Conservation (phyloP, 2,329 filamentous ascomycete species). For the Botrytis tulipae region DNA sequence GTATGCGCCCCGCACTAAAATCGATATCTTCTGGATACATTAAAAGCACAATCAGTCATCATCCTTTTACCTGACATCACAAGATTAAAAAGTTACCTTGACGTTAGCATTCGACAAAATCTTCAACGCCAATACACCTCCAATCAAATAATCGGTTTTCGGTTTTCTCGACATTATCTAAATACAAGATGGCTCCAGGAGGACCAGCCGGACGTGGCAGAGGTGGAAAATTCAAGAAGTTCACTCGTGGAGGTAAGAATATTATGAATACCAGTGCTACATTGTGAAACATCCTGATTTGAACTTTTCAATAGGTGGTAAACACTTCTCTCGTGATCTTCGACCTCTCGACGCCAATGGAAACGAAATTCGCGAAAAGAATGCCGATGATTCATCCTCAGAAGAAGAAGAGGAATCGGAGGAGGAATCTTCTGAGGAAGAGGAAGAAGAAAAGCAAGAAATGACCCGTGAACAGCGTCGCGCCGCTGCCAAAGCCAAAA, state of each 20-base stretch:
- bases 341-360: slow-evolving; percentile 86
- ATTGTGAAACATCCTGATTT: background rate
- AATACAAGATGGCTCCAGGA: slow-evolving; percentile 50
- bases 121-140: background rate
- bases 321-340: slow-evolving; percentile 91
- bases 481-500: slow-evolving; percentile 83
- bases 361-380: slow-evolving; percentile 80
- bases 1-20: slow-evolving; percentile 7
- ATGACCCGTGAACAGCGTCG: slow-evolving; percentile 85
- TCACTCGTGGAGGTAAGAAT: slow-evolving; percentile 77
- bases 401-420: slow-evolving; percentile 53
- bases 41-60: slow-evolving; percentile 2
- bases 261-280: background rate
- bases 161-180: background rate
- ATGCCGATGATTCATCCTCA: slow-evolving; percentile 50
- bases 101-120: background rate
- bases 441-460: slow-evolving; percentile 49
- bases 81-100: background rate
- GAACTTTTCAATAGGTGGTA: slow-evolving; percentile 64
- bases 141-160: background rate
- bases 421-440: slow-evolving; percentile 49
- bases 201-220: slow-evolving; percentile 55
- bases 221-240: slow-evolving; percentile 93
- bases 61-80: slow-evolving; percentile 11
- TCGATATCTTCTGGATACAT: slow-evolving; percentile 8